Percentiles rank a stretch among this genome's conserved stretches.
Evolutionary conservation across 495 filamentous ascomycete genomes (phyloP).

Genomic region (Xylaria curta): DNA sequence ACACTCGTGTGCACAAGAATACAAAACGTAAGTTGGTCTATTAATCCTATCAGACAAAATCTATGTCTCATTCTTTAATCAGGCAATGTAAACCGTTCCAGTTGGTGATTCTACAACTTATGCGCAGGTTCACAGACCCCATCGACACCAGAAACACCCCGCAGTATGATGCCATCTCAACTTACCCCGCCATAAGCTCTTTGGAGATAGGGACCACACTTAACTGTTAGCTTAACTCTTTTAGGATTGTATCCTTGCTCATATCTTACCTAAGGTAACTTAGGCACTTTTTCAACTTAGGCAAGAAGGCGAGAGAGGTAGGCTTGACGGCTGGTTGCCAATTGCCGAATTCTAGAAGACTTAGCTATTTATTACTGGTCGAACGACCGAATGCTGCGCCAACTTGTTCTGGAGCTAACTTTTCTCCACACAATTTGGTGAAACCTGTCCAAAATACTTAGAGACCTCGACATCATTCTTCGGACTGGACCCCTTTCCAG

Average conservation of each 20-base stretch:
- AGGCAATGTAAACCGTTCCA: neutral
- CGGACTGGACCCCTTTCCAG: conserved; percentile 15
- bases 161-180: conserved; percentile 15
- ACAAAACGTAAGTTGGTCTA: neutral
- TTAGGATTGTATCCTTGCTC: neutral
- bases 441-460: conserved; percentile 41
- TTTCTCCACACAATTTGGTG: conserved; percentile 42
- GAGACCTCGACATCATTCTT: conserved; percentile 25
- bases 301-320: neutral
- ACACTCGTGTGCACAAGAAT: neutral
- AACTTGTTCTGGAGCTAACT: neutral
- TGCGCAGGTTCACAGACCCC: neutral
- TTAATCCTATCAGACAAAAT: neutral
- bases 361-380: conserved; percentile 8
- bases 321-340: conserved; percentile 11
- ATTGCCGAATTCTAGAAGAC: neutral
- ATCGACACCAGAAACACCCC: neutral
- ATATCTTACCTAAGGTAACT: neutral
- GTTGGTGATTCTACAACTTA: neutral
- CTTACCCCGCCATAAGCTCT: conserved; percentile 21
- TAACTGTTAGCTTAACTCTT: neutral
- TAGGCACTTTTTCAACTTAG: neutral
- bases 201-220: neutral
- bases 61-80: neutral
- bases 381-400: neutral